Conservation (phyloP, 495 filamentous ascomycete genomes). For the Evernia prunastri region DNA sequence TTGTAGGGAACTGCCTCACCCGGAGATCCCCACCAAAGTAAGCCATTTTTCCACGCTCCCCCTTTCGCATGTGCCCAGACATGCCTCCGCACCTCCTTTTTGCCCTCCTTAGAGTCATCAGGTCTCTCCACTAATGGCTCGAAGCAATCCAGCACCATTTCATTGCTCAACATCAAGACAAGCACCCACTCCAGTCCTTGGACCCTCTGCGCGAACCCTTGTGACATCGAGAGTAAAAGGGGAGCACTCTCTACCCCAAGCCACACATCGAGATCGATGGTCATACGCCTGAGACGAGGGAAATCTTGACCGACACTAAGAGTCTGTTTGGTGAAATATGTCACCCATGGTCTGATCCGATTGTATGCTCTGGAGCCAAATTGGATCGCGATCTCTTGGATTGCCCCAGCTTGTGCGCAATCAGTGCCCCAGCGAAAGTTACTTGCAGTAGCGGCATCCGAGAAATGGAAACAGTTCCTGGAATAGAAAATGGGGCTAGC, state of each 20-base stretch:
- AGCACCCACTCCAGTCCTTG: conserved; percentile 6
- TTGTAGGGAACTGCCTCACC: not conserved
- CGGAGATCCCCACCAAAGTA: conserved; percentile 4
- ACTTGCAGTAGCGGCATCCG: not conserved
- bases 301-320: conserved; percentile 4
- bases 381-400: not conserved
- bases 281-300: not conserved
- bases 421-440: not conserved
- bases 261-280: not conserved
- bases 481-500: conserved; percentile 4
- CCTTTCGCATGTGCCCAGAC: not conserved
- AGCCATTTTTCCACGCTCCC: not conserved
- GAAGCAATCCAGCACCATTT: not conserved
- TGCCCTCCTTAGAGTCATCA: not conserved
- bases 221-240: not conserved
- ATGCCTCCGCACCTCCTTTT: not conserved
- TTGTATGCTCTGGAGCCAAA: not conserved
- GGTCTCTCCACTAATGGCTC: not conserved
- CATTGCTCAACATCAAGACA: not conserved
- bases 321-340: not conserved
- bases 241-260: not conserved
- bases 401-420: not conserved
- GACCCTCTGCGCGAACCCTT: not conserved
- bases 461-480: not conserved
- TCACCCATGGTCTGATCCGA: not conserved